phyloP scores from a whole-genome alignment of 2,329 filamentous ascomycete genomes.

The Cladobotryum protrusum region DNA sequence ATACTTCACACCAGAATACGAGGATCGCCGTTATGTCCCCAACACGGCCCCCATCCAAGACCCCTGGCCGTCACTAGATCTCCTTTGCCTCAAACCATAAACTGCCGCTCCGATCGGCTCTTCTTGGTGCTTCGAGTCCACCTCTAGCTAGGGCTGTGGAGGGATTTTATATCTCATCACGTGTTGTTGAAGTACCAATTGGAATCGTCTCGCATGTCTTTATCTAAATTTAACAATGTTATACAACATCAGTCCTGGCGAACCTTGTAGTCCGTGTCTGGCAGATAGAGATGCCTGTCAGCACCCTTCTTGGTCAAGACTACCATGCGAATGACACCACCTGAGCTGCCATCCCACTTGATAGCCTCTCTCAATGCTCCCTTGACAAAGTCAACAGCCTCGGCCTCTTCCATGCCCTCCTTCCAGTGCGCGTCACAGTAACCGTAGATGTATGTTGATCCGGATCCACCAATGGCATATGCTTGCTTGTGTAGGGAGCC shows the following conservation, averaged over 20 bases:
- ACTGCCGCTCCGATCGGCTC: too few relatives aligned
- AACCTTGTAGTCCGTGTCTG: constrained; percentile 79
- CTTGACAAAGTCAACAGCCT: constrained; percentile 91
- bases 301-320: constrained; percentile 87
- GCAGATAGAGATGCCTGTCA: constrained; percentile 89
- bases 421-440: constrained; percentile 96
- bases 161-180: too few relatives aligned
- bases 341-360: constrained; percentile 98
- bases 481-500: constrained; percentile 96
- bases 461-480: constrained; percentile 92
- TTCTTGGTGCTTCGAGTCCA: too few relatives aligned
- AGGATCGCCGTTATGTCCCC: too few relatives aligned
- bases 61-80: too few relatives aligned
- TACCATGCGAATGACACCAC: constrained; percentile 96
- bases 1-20: too few relatives aligned
- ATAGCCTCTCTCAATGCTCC: constrained; percentile 86
- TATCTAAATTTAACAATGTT: too few relatives aligned
- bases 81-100: too few relatives aligned
- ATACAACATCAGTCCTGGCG: constrained; percentile 49
- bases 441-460: constrained; percentile 98
- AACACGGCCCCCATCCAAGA: too few relatives aligned
- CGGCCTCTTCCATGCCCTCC: constrained; percentile 87
- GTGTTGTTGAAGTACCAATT: too few relatives aligned
- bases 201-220: too few relatives aligned
- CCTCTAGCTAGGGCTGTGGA: too few relatives aligned